phyloP scores from a whole-genome alignment of 371 early-diverging fungal genomes.

The Dichotomocladium elegans region DNA sequence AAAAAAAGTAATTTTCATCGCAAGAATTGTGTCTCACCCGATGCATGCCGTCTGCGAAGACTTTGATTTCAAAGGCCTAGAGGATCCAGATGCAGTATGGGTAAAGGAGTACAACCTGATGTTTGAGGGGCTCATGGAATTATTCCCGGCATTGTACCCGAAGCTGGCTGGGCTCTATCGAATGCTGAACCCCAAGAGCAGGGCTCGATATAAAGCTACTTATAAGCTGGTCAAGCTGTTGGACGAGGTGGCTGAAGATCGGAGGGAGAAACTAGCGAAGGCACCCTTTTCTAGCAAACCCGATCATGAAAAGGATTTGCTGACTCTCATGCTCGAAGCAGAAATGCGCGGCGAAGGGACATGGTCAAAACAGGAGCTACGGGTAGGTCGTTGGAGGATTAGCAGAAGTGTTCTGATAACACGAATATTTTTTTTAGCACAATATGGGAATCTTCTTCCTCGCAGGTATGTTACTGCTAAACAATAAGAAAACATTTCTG shows the following conservation, averaged over 20 bases:
- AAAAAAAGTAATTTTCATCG: too few relatives aligned
- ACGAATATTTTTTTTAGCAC: slow-evolving; percentile 3
- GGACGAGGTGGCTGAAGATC: slow-evolving; percentile 1
- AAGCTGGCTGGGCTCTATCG: not conserved
- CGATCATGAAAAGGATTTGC: slow-evolving; percentile 26
- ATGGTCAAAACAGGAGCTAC: slow-evolving; percentile 17
- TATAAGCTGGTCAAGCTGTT: slow-evolving; percentile 3
- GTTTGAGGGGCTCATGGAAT: slow-evolving; percentile 8
- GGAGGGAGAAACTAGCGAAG: not conserved
- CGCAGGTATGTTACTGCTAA: slow-evolving; percentile 4
- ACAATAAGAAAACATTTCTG: not conserved
- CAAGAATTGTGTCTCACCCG: not conserved
- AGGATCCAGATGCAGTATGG: slow-evolving; percentile 27
- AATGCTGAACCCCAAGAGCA: not conserved
- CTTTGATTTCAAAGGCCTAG: slow-evolving; percentile 24
- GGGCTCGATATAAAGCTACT: not conserved
- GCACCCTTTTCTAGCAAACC: not conserved
- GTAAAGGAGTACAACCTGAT: slow-evolving; percentile 18
- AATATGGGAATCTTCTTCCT: slow-evolving; percentile 21
- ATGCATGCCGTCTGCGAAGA: slow-evolving; percentile 1
- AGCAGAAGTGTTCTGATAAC: too few relatives aligned
- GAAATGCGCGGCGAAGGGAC: slow-evolving; percentile 15
- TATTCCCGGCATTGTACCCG: slow-evolving; percentile 7
- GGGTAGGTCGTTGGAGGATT: slow-evolving; percentile 9
- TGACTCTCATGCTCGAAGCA: slow-evolving; percentile 36